Evolutionary conservation across 169 alveolate genomes (phyloP), one percentile per base, ranked within the genome.

Genomic region (Plasmodium malariae): DNA sequence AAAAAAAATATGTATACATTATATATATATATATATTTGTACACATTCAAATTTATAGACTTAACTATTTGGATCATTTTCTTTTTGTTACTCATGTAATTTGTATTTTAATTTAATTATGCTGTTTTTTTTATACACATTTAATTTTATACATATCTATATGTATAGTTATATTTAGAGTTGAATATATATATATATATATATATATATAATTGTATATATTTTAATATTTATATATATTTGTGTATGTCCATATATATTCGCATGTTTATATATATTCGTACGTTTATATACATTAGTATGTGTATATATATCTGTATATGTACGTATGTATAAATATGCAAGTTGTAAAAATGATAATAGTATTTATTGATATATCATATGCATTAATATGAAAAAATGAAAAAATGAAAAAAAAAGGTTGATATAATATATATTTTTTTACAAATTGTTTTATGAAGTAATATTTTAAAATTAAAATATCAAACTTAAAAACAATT

Each of bases 1-100:
- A 48, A 70, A 70, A 70, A 45, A 70, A 19, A 55, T 49, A 57
- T 48, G 48, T 30, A 70, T 70, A 70, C 37, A 57, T 36, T 60
- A 21, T 4, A 11, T 28, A 70, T 48, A 37, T 37, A 67, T 48
- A 67, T 3, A 48, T 67, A 67, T 32, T 19, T 21, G 43, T 67
- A 37, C 36, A 67, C 36, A 40, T 48, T 9, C 21, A n/a, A 65
- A 65, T 36, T 65, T 65, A 17, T 48, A 14, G 14, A 30, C 45
- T 32, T 70, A 70, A 70, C 45, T 70, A 43, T 40, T 30, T 21
- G 21, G 43, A 12, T 26, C 36, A 14, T 55, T 70, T 70, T 49
- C 36, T 24, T 70, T 73, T 54, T 73, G 51, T 73, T 73, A 73
- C 71, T 73, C 57, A 73, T 73, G 69, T 55, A 73, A 34, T 17